Percentiles rank a stretch among this genome's conserved stretches.
Evolutionary conservation across 2,329 filamentous ascomycete species (phyloP).

Genomic region (Chaetomium strumarium): DNA sequence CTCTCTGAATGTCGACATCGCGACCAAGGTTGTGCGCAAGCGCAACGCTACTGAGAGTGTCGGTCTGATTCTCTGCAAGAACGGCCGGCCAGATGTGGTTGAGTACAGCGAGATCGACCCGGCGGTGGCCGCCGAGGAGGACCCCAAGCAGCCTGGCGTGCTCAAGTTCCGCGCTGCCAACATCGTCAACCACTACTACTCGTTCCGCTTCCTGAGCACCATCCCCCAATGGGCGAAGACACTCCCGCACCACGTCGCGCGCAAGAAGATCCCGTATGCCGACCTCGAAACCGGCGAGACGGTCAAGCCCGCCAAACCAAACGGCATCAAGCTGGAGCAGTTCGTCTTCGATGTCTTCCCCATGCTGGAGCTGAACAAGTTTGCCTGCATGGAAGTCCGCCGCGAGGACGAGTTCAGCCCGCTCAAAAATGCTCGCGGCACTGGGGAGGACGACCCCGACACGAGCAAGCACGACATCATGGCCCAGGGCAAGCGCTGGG

Average conservation of each 20-base stretch:
- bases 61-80: conserved; percentile 88
- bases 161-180: conserved; percentile 97
- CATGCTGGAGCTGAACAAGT: conserved; percentile 75
- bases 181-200: conserved; percentile 99
- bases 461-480: conserved; percentile 90
- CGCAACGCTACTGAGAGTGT: conserved; percentile 94
- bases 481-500: conserved; percentile 82
- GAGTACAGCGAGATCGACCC: conserved; percentile 97
- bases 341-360: conserved; percentile 99
- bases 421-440: conserved; percentile 81
- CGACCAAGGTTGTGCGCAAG: conserved; percentile 99
- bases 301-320: conserved; percentile 88
- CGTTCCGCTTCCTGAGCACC: conserved; percentile 81
- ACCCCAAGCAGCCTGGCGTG: conserved; percentile 70
- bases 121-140: conserved; percentile 81
- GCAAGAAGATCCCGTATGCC: conserved; percentile 94
- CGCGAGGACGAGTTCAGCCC: conserved; percentile 98
- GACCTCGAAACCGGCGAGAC: conserved; percentile 70
- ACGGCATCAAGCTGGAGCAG: conserved; percentile 98
- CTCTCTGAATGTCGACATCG: conserved; percentile 83
- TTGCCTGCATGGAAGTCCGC: conserved; percentile 91
- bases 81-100: conserved; percentile 92
- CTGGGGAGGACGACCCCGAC: conserved; percentile 87
- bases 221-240: conserved; percentile 82
- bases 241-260: conserved; percentile 90